Conservation (phyloP, 2,329 filamentous ascomycete genomes). For the Aspergillus tamarii region DNA sequence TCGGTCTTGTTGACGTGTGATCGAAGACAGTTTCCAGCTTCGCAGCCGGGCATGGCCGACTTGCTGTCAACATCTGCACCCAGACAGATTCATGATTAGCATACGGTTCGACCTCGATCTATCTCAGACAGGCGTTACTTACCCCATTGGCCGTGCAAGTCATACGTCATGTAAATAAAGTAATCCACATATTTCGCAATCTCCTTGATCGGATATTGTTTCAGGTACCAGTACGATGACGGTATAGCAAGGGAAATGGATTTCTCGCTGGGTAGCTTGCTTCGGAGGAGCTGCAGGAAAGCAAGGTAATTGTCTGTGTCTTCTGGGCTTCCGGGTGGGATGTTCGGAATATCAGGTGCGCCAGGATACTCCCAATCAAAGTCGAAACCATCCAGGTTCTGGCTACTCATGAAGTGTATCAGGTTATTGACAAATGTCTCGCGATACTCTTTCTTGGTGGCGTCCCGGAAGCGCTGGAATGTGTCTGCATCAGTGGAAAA, state of each 20-base stretch:
- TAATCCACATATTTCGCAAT: constrained; percentile 35
- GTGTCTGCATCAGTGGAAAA: constrained; percentile 43
- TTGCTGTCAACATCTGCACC: constrained; percentile 9
- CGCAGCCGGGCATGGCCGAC: constrained; percentile 25
- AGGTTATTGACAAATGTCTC: constrained; percentile 36
- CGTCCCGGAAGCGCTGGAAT: constrained; percentile 42
- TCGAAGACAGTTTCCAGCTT: constrained; percentile 38
- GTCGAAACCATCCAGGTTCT: constrained; percentile 43
- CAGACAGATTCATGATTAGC: neutral
- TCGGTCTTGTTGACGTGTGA: constrained; percentile 28
- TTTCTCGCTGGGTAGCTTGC: constrained; percentile 20
- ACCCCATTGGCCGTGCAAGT: constrained; percentile 32
- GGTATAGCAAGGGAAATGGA: constrained; percentile 32
- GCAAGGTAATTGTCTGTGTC: constrained; percentile 42
- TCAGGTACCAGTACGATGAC: constrained; percentile 38
- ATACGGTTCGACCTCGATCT: neutral
- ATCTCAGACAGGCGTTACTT: neutral
- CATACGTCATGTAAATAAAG: constrained; percentile 46
- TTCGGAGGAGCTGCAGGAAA: constrained; percentile 33
- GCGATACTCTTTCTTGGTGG: neutral
- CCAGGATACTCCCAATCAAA: constrained; percentile 40
- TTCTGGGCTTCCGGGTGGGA: constrained; percentile 29
- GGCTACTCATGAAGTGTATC: constrained; percentile 44
- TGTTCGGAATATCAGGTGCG: constrained; percentile 37
- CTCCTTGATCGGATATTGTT: constrained; percentile 31